phyloP scores from a whole-genome alignment of 805 yeast species.

The Kazachstania kunashirensis region DNA sequence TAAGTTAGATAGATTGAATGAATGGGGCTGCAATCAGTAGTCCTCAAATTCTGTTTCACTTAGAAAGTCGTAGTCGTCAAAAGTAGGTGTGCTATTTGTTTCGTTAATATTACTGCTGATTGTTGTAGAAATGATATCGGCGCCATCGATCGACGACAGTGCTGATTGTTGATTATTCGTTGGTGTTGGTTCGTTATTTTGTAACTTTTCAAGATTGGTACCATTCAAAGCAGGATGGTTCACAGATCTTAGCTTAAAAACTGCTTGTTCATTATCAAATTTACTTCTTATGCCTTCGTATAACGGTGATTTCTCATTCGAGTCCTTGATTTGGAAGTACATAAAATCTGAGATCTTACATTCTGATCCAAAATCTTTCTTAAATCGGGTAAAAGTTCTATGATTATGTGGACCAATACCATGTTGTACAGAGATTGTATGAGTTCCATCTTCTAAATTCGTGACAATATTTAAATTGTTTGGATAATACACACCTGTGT shows the following conservation, averaged over 20 bases:
- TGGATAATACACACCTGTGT: conserved; percentile 1
- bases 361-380: conserved; percentile 1
- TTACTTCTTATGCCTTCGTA: conserved; percentile 1
- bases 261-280: not conserved
- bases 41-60: conserved; percentile 3
- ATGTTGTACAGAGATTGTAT: not conserved
- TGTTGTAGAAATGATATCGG: conserved; percentile 5
- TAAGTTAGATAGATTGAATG: too few species aligned
- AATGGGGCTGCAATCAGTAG: too few species aligned
- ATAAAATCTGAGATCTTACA: conserved; percentile 1
- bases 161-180: not conserved
- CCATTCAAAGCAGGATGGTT: not conserved
- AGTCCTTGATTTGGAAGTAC: conserved; percentile 1
- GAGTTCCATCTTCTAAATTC: not conserved
- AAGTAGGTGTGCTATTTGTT: not conserved
- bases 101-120: not conserved
- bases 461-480: conserved; percentile 1
- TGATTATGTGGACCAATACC: conserved; percentile 6
- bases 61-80: conserved; percentile 5
- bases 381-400: conserved; percentile 3
- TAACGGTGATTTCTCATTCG: not conserved
- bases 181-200: not conserved
- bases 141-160: not conserved
- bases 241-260: conserved; percentile 1
- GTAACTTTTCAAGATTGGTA: conserved; percentile 1